Evolutionary conservation across 352 stramenopile genomes (phyloP).

Genomic region (Pelagophyceae sp.): DNA sequence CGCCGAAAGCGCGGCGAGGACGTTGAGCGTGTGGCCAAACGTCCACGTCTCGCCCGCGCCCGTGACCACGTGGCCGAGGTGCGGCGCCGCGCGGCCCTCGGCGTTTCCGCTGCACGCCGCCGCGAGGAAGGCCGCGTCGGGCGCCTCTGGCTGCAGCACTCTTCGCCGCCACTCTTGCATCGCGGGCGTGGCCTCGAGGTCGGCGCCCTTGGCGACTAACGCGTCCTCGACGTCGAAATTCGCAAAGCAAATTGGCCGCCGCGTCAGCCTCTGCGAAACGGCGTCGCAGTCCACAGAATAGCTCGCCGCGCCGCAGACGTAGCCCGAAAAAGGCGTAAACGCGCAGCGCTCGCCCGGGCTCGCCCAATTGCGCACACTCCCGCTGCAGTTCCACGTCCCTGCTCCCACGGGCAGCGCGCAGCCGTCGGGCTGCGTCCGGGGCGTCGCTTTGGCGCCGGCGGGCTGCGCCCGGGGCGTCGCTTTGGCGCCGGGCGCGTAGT

Average conservation of each 20-base stretch:
- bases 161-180: not conserved
- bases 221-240: not conserved
- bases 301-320: not conserved
- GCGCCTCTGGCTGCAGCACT: not conserved
- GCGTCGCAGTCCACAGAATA: not conserved
- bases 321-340: not conserved
- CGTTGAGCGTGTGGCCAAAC: not conserved
- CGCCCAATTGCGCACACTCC: too few species aligned
- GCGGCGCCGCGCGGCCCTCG: not conserved
- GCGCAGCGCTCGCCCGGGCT: not conserved
- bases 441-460: not conserved
- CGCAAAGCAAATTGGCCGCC: not conserved
- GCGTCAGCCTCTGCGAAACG: not conserved
- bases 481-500: not conserved
- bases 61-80: not conserved
- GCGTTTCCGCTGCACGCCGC: not conserved
- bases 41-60: not conserved
- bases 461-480: too few species aligned
- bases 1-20: not conserved
- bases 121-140: not conserved
- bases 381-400: not conserved
- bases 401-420: not conserved
- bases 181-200: not conserved
- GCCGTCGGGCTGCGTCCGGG: too few species aligned
- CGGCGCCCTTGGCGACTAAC: not conserved